These are phyloP conservation scores for Trichoderma afroharzianum DNA, from an alignment of 2,329 filamentous ascomycete species.

Conservation along the genomic window DNA sequence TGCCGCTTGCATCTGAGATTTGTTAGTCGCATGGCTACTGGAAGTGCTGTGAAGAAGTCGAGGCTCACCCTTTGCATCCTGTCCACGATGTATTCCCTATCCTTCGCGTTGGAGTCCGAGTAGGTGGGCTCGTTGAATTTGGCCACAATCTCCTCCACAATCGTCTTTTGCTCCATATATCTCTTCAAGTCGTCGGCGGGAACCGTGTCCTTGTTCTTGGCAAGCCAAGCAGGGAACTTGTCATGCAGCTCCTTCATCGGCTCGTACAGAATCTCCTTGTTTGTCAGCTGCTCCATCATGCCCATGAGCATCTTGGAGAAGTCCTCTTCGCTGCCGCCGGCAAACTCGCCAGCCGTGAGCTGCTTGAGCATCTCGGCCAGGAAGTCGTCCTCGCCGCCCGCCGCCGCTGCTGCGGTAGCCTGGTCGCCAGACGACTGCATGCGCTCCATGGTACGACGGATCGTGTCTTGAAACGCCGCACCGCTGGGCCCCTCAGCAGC, in stretches of 20 bases:
- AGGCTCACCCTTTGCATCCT: conserved; percentile 88
- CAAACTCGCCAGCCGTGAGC: conserved; percentile 59
- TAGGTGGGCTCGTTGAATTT: conserved; percentile 84
- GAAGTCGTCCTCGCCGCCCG: conserved; percentile 69
- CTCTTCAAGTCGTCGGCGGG: conserved; percentile 69
- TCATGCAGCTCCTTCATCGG: conserved; percentile 96
- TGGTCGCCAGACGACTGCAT: conserved; percentile 88
- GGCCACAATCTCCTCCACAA: conserved; percentile 81
- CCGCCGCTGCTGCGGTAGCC: conserved; percentile 73
- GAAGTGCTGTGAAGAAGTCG: not conserved
- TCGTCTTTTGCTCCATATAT: conserved; percentile 73
- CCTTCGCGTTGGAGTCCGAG: conserved; percentile 73
- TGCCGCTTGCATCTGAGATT: conserved; percentile 86
- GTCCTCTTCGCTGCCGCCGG: conserved; percentile 69
- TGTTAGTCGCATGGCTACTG: not conserved
- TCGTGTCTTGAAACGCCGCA: conserved; percentile 80
- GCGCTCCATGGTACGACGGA: conserved; percentile 89
- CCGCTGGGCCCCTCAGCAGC: conserved; percentile 25
- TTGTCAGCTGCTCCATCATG: conserved; percentile 99
- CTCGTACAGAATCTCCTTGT: conserved; percentile 97
- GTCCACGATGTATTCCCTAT: conserved; percentile 91
- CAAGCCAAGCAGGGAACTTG: conserved; percentile 89
- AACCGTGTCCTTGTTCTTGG: conserved; percentile 66
- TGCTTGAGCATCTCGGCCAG: conserved; percentile 90
- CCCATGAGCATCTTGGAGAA: conserved; percentile 92